Evolutionary conservation across 257 asterid genomes (phyloP).

Genomic region (Paulownia fortunei): DNA sequence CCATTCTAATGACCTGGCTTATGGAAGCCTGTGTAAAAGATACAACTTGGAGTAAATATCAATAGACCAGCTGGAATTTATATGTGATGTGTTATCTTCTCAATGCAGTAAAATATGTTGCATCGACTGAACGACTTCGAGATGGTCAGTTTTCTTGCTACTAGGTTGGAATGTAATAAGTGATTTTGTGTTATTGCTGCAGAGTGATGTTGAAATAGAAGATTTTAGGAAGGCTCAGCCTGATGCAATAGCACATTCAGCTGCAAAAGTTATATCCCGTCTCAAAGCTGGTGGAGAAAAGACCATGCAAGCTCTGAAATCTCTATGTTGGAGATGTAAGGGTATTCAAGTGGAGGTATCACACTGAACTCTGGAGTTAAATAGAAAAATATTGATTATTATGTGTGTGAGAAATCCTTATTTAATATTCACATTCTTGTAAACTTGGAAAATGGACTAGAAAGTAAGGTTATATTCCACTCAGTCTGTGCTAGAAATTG

Average conservation of each 20-base stretch:
- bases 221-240: constrained; percentile 89
- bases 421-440: constrained; percentile 16
- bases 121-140: constrained; percentile 22
- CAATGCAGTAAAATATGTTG: neutral
- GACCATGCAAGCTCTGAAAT: constrained; percentile 87
- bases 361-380: neutral
- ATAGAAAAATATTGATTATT: neutral
- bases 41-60: constrained; percentile 17
- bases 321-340: constrained; percentile 96
- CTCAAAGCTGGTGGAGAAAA: constrained; percentile 94
- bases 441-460: constrained; percentile 1
- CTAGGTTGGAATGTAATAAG: constrained; percentile 25
- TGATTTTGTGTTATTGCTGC: constrained; percentile 44
- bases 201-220: constrained; percentile 78
- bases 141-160: constrained; percentile 17
- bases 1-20: constrained; percentile 11
- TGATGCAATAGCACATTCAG: constrained; percentile 96
- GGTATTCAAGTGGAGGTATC: constrained; percentile 95
- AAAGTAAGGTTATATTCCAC: neutral
- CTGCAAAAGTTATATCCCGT: constrained; percentile 82
- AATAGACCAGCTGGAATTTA: neutral
- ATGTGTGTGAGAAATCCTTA: neutral
- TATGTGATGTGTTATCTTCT: neutral
- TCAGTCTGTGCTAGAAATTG: constrained; percentile 18
- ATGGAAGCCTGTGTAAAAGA: constrained; percentile 8